These are phyloP conservation scores for Melocanna baccifera DNA, from an alignment of 176 grass and related monocot species.

Conservation along the genomic window DNA sequence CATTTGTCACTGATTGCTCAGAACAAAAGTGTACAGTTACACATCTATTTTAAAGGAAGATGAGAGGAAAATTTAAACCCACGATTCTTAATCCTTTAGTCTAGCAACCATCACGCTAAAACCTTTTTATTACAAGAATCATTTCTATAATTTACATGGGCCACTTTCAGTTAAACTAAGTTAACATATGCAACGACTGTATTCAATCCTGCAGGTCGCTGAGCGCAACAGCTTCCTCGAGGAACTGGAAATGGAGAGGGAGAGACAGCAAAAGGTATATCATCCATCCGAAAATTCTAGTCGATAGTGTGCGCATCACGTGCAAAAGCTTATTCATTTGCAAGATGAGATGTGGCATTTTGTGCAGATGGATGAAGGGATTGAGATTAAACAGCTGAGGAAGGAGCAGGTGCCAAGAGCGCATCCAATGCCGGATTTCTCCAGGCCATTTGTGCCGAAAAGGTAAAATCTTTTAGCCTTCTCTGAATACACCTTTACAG, in stretches of 20 bases:
- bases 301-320: background rate
- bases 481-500: background rate
- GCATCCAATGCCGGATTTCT: slow-evolving; percentile 77
- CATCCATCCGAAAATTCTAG: background rate
- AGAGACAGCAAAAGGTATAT: slow-evolving; percentile 59
- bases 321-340: background rate
- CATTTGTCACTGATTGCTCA: too few relatives aligned
- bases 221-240: slow-evolving; percentile 58
- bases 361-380: slow-evolving; percentile 59
- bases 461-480: slow-evolving; percentile 21
- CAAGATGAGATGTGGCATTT: background rate
- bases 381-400: slow-evolving; percentile 67
- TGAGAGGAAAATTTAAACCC: too few relatives aligned
- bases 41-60: too few relatives aligned
- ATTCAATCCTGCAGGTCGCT: slow-evolving; percentile 41
- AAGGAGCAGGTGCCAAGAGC: slow-evolving; percentile 70
- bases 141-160: too few relatives aligned
- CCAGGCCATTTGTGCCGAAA: slow-evolving; percentile 72
- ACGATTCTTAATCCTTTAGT: too few relatives aligned
- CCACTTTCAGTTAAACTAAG: too few relatives aligned
- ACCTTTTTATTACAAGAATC: too few relatives aligned
- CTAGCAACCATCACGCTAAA: too few relatives aligned
- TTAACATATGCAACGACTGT: background rate
- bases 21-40: too few relatives aligned
- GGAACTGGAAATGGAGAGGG: slow-evolving; percentile 53